These are phyloP conservation scores for Ganoderma multipileum DNA, from an alignment of 1,284 basidiomycete genomes.

Conservation along the genomic window DNA sequence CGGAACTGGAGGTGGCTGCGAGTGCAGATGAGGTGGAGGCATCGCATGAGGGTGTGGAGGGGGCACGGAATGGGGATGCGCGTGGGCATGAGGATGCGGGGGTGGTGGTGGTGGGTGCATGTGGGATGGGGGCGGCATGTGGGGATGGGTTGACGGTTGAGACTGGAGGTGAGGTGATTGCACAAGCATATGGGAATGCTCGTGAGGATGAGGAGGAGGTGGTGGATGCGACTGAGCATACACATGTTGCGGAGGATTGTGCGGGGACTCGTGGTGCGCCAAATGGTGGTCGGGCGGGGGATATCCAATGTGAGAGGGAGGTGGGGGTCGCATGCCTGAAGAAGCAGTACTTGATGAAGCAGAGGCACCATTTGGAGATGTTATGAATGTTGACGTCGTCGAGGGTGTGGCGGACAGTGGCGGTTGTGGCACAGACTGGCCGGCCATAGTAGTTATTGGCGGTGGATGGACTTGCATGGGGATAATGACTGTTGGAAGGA, in stretches of 20 bases:
- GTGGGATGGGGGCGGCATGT: constrained; percentile 5
- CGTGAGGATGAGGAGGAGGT: constrained; percentile 10
- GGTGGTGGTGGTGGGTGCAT: constrained; percentile 4
- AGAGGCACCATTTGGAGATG: constrained; percentile 21
- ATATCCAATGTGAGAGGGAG: constrained; percentile 8
- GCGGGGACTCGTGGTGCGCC: constrained; percentile 9
- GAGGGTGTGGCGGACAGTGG: constrained; percentile 27
- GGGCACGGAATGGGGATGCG: constrained; percentile 12
- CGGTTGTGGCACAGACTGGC: constrained; percentile 21
- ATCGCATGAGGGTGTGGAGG: constrained; percentile 19
- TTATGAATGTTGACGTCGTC: constrained; percentile 18
- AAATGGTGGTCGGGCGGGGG: constrained; percentile 19
- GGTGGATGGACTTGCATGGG: constrained; percentile 23
- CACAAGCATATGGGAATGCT: constrained; percentile 11
- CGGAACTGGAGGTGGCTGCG: constrained; percentile 15
- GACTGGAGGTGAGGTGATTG: constrained; percentile 21
- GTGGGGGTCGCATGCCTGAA: constrained; percentile 20
- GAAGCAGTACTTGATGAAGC: constrained; percentile 21
- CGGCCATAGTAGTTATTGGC: constrained; percentile 16
- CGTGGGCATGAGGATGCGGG: constrained; percentile 3
- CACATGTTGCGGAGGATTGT: constrained; percentile 17
- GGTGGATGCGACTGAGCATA: constrained; percentile 16
- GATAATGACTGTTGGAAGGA: constrained; percentile 19
- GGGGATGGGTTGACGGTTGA: constrained; percentile 13
- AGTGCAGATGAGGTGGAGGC: constrained; percentile 15